A percentile compares a stretch with the other conserved stretches of the same genome.
Conservation (phyloP, 108 stramenopile genomes). For the Cylindrotheca closterium region DNA sequence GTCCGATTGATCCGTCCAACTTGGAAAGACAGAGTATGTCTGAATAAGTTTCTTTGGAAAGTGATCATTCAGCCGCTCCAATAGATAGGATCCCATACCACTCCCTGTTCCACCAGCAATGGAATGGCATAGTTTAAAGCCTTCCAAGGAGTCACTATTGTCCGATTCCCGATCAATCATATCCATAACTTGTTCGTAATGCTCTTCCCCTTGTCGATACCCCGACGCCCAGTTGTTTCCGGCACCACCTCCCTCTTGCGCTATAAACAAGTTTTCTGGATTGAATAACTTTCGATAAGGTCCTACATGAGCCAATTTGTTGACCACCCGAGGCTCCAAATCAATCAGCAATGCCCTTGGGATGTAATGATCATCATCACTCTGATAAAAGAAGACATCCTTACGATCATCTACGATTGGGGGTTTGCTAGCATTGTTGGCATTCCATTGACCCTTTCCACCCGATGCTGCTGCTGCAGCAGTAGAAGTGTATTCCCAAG, state of each 20-base stretch:
- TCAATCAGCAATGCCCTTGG: constrained; percentile 96
- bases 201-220: constrained; percentile 89
- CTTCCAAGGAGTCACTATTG: constrained; percentile 96
- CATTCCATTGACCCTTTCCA: background rate
- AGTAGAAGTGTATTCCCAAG: constrained; percentile 18
- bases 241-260: constrained; percentile 97
- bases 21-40: constrained; percentile 98
- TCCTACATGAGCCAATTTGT: constrained; percentile 79
- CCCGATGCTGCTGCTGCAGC: constrained; percentile 7
- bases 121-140: constrained; percentile 95
- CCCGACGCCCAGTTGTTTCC: constrained; percentile 99
- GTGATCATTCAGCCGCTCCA: constrained; percentile 97
- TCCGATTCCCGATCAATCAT: constrained; percentile 99
- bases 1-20: constrained; percentile 91
- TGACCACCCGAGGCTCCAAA: constrained; percentile 97
- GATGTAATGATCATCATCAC: constrained; percentile 93
- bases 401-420: constrained; percentile 90
- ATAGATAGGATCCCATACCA: constrained; percentile 96
- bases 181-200: constrained; percentile 95
- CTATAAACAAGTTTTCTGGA: constrained; percentile 95
- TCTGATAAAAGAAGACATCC: constrained; percentile 98
- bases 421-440: constrained; percentile 2
- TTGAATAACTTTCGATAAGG: constrained; percentile 89
- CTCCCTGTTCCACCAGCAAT: constrained; percentile 99
- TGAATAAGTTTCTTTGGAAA: constrained; percentile 99